Evolutionary conservation across 2,329 filamentous ascomycete species (phyloP), one percentile per base, ranked within the genome.

Genomic region (Elsinoe necatrix): DNA sequence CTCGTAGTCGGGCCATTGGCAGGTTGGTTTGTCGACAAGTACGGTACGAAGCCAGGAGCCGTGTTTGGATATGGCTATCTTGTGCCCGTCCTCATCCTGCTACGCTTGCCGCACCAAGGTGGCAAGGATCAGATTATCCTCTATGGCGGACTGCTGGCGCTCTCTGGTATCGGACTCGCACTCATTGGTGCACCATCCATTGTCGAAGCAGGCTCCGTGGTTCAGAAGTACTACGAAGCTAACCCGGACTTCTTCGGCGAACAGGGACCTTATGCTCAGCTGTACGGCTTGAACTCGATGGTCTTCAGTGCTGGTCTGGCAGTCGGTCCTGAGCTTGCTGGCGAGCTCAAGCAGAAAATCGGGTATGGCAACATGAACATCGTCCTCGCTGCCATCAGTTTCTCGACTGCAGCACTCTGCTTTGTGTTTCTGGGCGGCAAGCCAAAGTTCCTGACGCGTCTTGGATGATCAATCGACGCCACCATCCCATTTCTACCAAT

Each of bases 221-320:
- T 83, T 1, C 75, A 80, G 60, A 75, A 72, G 41, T 83, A 80
- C 62, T 75, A 80, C 59, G 71, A 75, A 45, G 75, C 75, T 1
- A 84, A 84, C 57, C 72, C 72, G 1, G 75, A 74, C 0, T 71
- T 80, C 52, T 84, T 84, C 61, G 78, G 80, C 0, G 67, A 72
- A 1, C 71, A 77, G 3, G 79, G 79, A 0, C 82, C 82, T 0
- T 84, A 84, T 63, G 82, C 82, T 1, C 83, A 86, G 67, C 72
- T 85, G 0, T 86, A 85, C 65, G 82, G 80, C 2, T 70, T 86
- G 58, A 83, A 81, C 62, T 81, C 77, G n/a, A 77, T 85, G 73
- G 75, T 81, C 0, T 85, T 83, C 66, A 79, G 77, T 58, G 68
- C 73, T 0, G 83, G 84, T 0, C 68, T 85, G 54, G 78, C 81